A percentile compares a stretch with the other conserved stretches of the same genome.
phyloP scores from a whole-genome alignment of 441 rosid species.

The Erodium moschatum region DNA sequence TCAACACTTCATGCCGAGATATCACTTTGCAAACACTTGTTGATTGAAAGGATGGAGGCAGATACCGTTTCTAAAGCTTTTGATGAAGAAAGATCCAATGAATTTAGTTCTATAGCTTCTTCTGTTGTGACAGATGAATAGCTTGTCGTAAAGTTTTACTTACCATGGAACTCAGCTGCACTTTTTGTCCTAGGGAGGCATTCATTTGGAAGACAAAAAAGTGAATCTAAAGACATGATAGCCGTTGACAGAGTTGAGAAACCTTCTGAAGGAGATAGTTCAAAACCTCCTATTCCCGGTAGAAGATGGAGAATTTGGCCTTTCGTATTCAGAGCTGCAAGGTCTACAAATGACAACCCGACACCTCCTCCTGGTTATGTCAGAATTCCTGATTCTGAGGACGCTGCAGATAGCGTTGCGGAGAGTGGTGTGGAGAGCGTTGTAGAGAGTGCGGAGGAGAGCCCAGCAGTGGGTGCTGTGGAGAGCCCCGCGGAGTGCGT shows the following conservation, averaged over 20 bases:
- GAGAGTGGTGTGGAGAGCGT: background rate
- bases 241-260: slow-evolving; percentile 42
- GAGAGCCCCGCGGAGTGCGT: background rate
- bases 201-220: slow-evolving; percentile 40
- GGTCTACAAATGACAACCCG: slow-evolving; percentile 30
- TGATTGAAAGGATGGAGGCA: slow-evolving; percentile 47
- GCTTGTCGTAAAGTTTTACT: slow-evolving; percentile 47
- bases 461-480: background rate
- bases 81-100: slow-evolving; percentile 45
- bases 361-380: slow-evolving; percentile 23
- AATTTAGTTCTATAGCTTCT: slow-evolving; percentile 43
- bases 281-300: slow-evolving; percentile 29
- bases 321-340: slow-evolving; percentile 49
- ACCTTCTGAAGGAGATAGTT: slow-evolving; percentile 33
- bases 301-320: slow-evolving; percentile 95
- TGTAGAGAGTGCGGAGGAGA: background rate
- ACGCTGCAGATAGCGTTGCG: slow-evolving; percentile 1
- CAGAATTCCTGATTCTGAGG: slow-evolving; percentile 28
- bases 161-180: slow-evolving; percentile 61
- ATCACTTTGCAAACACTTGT: slow-evolving; percentile 56
- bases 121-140: slow-evolving; percentile 44
- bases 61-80: slow-evolving; percentile 58
- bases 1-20: slow-evolving; percentile 40
- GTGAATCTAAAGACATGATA: slow-evolving; percentile 55
- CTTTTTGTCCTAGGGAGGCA: slow-evolving; percentile 45